A percentile compares a stretch with the other conserved stretches of the same genome.
These are phyloP conservation scores for Ascochyta viciae-villosae DNA, from an alignment of 2,329 filamentous ascomycete genomes.

Conservation along the genomic window DNA sequence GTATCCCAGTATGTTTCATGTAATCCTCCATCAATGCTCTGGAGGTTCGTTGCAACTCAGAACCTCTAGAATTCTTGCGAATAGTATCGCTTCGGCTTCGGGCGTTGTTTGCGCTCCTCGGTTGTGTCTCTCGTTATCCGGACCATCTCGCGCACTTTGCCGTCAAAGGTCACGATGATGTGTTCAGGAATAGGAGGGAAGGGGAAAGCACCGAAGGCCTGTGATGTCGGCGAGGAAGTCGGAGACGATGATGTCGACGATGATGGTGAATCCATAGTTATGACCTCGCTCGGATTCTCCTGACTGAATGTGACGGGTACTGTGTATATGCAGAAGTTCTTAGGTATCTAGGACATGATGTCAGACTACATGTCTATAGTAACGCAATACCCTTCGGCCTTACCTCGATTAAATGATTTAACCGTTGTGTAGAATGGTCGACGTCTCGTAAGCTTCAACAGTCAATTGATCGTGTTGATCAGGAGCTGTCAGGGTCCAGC, in stretches of 20 bases:
- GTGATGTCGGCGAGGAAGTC: conserved; percentile 15
- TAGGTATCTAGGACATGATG: not conserved
- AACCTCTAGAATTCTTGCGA: not conserved
- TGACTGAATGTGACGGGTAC: conserved; percentile 1
- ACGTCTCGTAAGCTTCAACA: not conserved
- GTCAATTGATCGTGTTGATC: conserved; percentile 2
- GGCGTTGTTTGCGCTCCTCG: conserved; percentile 4
- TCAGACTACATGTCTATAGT: not conserved
- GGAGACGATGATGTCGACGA: conserved; percentile 11
- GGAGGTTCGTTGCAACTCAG: not conserved
- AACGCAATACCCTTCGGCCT: not conserved
- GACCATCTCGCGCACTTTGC: conserved; percentile 36
- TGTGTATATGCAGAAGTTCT: too few relatives aligned
- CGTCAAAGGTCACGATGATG: conserved; percentile 38
- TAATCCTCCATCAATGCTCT: not conserved
- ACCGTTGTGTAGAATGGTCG: not conserved
- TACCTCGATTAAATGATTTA: conserved; percentile 5
- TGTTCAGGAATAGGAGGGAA: conserved; percentile 33
- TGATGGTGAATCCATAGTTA: conserved; percentile 9
- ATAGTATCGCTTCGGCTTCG: conserved; percentile 13
- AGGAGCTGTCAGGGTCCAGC: conserved; percentile 11
- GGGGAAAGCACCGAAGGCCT: conserved; percentile 3
- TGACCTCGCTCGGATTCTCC: not conserved
- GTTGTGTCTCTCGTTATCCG: conserved; percentile 26
- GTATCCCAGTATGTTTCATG: conserved; percentile 1